phyloP scores from a whole-genome alignment of 495 filamentous ascomycete genomes.

The Chaetomium cochliodes region DNA sequence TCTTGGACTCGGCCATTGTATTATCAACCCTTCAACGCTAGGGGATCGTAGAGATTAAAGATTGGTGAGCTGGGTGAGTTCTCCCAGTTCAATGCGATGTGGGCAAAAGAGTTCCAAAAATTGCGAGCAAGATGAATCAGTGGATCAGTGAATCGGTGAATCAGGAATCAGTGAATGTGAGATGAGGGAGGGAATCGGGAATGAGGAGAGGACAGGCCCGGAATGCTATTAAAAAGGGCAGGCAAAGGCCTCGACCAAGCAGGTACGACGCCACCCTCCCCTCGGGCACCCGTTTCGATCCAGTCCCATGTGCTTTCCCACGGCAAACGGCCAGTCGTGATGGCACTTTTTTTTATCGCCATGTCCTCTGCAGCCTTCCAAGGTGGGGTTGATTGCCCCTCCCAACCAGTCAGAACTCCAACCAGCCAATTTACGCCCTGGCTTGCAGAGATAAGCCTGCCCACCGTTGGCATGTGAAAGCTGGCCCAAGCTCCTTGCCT shows the following conservation, averaged over 20 bases:
- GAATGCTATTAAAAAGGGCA: slow-evolving; percentile 13
- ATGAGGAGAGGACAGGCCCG: slow-evolving; percentile 4
- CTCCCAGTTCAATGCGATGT: not conserved
- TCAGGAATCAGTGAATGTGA: not conserved
- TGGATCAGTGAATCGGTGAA: not conserved
- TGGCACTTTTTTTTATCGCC: slow-evolving; percentile 16
- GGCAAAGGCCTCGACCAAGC: not conserved
- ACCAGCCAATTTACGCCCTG: not conserved
- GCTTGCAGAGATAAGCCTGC: slow-evolving; percentile 4
- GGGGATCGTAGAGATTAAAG: no score
- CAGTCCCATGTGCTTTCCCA: slow-evolving; percentile 27
- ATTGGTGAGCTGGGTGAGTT: not conserved
- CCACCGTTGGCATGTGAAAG: slow-evolving; percentile 18
- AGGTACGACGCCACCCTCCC: slow-evolving; percentile 16
- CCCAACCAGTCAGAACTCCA: not conserved
- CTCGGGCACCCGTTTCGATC: slow-evolving; percentile 1
- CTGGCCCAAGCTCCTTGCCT: slow-evolving; percentile 11
- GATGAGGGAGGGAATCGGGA: not conserved
- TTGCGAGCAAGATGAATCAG: not conserved
- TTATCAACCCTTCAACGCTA: not conserved
- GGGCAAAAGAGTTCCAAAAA: not conserved
- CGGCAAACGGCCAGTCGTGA: slow-evolving; percentile 6
- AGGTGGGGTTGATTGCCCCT: slow-evolving; percentile 11
- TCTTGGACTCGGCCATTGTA: slow-evolving; percentile 28
- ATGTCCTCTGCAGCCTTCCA: slow-evolving; percentile 5